phyloP scores from a whole-genome alignment of 2,329 filamentous ascomycete species.

The Cercospora beticola region DNA sequence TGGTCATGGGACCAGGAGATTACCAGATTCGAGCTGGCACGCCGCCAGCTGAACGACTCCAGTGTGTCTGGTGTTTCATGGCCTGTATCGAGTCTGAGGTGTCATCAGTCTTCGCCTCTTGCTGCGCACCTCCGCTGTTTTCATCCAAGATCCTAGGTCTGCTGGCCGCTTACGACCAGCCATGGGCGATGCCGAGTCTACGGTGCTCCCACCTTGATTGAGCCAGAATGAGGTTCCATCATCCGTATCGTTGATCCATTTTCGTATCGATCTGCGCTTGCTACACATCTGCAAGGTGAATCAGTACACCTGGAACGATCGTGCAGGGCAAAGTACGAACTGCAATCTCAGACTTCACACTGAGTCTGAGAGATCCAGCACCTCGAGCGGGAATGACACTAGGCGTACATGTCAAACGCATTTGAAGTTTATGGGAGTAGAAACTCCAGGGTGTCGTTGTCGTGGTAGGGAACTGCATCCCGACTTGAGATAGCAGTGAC shows the following conservation, averaged over 20 bases:
- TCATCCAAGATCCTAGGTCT: slow-evolving; percentile 4
- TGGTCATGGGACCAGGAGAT: not conserved
- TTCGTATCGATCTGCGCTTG: not conserved
- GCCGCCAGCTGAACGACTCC: not conserved
- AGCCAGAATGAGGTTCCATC: slow-evolving; percentile 2
- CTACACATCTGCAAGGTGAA: not conserved
- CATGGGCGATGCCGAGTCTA: not conserved
- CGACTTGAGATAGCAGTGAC: slow-evolving; percentile 3
- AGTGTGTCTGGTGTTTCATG: not conserved
- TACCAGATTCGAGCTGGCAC: not conserved
- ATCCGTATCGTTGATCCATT: not conserved
- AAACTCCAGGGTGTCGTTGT: slow-evolving; percentile 5
- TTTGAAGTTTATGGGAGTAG: not conserved
- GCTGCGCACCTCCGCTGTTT: not conserved
- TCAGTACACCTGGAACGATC: not conserved
- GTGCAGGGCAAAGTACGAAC: not conserved
- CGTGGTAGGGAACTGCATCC: not conserved
- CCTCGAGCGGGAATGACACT: not conserved
- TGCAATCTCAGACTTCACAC: slow-evolving; percentile 7
- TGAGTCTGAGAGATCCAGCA: not conserved
- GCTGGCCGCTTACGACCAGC: not conserved
- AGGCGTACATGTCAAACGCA: slow-evolving; percentile 4
- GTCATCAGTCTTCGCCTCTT: not conserved
- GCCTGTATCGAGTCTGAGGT: not conserved
- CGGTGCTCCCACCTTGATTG: not conserved